Conservation (phyloP, 345 rosid species). For the Nasturtium officinale region DNA sequence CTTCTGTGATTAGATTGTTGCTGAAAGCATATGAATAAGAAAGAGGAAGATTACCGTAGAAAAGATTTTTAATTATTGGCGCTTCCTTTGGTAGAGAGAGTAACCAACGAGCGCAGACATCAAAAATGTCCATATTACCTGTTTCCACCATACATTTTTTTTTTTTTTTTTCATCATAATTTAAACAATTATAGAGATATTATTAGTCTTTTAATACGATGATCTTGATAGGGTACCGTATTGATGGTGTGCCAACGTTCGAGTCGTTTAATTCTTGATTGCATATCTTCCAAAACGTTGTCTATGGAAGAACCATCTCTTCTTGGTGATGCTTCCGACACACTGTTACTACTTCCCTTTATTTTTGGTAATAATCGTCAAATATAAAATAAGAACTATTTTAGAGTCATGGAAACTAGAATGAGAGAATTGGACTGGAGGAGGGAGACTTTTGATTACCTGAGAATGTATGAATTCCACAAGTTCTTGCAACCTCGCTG, state of each 20-base stretch:
- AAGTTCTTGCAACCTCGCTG: constrained; percentile 86
- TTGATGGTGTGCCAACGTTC: constrained; percentile 96
- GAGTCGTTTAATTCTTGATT: constrained; percentile 76
- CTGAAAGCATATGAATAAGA: neutral
- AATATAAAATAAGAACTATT: neutral
- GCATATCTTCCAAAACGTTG: constrained; percentile 87
- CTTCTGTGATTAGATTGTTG: constrained; percentile 17
- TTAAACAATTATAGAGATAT: neutral
- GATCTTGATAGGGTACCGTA: constrained; percentile 52
- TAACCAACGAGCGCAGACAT: constrained; percentile 97
- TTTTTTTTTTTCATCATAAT: constrained; percentile 2
- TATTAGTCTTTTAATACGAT: neutral
- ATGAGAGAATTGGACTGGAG: constrained; percentile 5
- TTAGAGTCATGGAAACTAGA: constrained; percentile 1
- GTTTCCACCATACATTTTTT: constrained; percentile 24
- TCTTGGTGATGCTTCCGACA: constrained; percentile 77
- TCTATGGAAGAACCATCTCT: constrained; percentile 72
- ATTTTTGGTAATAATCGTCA: constrained; percentile 15
- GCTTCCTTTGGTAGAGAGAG: constrained; percentile 92
- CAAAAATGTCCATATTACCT: constrained; percentile 96
- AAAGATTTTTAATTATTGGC: constrained; percentile 43
- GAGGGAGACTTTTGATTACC: constrained; percentile 49
- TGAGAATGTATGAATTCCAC: constrained; percentile 90
- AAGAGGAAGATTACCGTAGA: neutral
- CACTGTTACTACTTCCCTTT: constrained; percentile 63